A percentile compares a stretch with the other conserved stretches of the same genome.
phyloP scores from a whole-genome alignment of 495 filamentous ascomycete species.

The Friedmanniomyces simplex region DNA sequence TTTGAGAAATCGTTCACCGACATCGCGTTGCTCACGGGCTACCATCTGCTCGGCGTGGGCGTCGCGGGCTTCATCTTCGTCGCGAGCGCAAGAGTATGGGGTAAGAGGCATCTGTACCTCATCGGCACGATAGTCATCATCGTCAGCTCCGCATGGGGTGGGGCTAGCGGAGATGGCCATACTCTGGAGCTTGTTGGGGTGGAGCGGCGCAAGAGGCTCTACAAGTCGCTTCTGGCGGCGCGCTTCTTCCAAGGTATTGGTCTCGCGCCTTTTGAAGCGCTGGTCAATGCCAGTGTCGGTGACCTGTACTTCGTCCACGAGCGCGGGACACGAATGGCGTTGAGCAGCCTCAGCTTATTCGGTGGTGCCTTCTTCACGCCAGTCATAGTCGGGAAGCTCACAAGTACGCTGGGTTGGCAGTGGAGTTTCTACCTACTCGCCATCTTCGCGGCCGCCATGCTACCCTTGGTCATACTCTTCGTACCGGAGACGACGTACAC shows the following conservation, averaged over 20 bases:
- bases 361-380: slow-evolving; percentile 89
- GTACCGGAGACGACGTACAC: slow-evolving; percentile 78
- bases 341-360: slow-evolving; percentile 80
- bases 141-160: slow-evolving; percentile 65
- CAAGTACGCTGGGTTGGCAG: slow-evolving; percentile 60
- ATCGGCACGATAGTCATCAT: slow-evolving; percentile 67
- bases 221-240: slow-evolving; percentile 62
- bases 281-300: slow-evolving; percentile 36
- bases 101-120: slow-evolving; percentile 79
- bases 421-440: slow-evolving; percentile 39
- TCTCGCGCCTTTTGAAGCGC: slow-evolving; percentile 37
- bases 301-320: slow-evolving; percentile 38
- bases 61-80: slow-evolving; percentile 74
- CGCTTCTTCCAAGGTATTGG: slow-evolving; percentile 37
- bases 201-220: slow-evolving; percentile 19
- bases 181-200: not conserved
- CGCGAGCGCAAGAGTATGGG: slow-evolving; percentile 80
- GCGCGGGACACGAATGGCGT: slow-evolving; percentile 76
- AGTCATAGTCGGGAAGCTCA: slow-evolving; percentile 79
- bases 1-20: slow-evolving; percentile 53
- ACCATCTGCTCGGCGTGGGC: slow-evolving; percentile 74
- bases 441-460: slow-evolving; percentile 34
- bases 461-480: slow-evolving; percentile 49
- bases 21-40: slow-evolving; percentile 76
- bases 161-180: slow-evolving; percentile 46